Evolutionary conservation across 129 eudicot genomes (phyloP).

Genomic region (Helianthus annuus): DNA sequence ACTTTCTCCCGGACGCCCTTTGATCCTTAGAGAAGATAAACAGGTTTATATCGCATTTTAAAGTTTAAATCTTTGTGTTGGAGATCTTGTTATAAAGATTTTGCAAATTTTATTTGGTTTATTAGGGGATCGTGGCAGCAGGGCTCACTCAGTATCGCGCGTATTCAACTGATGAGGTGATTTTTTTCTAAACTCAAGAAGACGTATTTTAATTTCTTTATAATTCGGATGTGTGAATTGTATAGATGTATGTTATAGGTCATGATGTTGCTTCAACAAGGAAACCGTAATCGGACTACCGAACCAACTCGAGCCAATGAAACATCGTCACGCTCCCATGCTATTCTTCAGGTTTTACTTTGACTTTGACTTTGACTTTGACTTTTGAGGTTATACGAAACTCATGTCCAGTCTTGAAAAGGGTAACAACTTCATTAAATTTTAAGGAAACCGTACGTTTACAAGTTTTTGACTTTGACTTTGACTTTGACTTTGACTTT

Average conservation of each 20-base stretch:
- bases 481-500: no score
- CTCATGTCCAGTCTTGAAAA: neutral
- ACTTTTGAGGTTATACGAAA: neutral
- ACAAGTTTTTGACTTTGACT: no score
- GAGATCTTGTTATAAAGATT: neutral
- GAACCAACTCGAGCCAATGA: conserved; percentile 93
- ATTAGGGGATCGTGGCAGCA: conserved; percentile 84
- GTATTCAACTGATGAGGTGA: conserved; percentile 80
- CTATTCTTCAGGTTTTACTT: conserved; percentile 94
- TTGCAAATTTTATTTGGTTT: neutral
- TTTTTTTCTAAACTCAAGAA: neutral
- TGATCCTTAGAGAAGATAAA: conserved; percentile 86
- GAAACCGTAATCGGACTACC: conserved; percentile 77
- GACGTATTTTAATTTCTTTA: neutral
- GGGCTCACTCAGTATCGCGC: conserved; percentile 85
- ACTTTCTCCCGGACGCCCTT: conserved; percentile 88
- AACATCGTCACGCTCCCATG: conserved; percentile 88
- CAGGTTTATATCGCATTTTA: conserved; percentile 43
- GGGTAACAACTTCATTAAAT: neutral
- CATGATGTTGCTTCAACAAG: conserved; percentile 85
- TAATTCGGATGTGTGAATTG: neutral
- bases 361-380: no score
- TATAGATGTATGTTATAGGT: conserved; percentile 64
- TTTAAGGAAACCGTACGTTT: neutral
- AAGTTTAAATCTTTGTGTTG: neutral